These are phyloP conservation scores for Psilocybe sp. DNA, from an alignment of 768 basidiomycete genomes.

Conservation along the genomic window DNA sequence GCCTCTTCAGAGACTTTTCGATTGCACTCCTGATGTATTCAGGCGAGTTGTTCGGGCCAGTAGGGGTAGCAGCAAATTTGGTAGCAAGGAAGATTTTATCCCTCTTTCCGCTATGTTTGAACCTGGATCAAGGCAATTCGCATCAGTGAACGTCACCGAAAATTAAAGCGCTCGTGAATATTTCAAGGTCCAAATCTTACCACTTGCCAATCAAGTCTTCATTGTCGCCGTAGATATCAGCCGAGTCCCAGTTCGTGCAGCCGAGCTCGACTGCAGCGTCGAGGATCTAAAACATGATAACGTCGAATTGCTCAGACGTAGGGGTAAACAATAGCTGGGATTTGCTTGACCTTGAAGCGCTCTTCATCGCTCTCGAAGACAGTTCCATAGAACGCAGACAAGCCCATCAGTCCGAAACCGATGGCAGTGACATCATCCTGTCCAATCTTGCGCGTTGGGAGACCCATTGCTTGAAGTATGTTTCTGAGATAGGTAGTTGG, in stretches of 20 bases:
- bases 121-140: constrained; percentile 26
- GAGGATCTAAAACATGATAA: constrained; percentile 27
- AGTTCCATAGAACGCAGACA: constrained; percentile 46
- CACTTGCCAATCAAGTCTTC: constrained; percentile 43
- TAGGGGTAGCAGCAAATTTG: constrained; percentile 33
- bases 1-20: constrained; percentile 35
- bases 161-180: not conserved
- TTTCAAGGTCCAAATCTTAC: too few relatives aligned
- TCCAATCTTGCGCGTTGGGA: constrained; percentile 39
- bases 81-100: constrained; percentile 60
- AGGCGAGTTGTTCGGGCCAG: constrained; percentile 24
- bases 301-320: not conserved
- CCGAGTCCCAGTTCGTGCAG: constrained; percentile 44
- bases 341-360: constrained; percentile 43
- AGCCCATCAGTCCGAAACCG: constrained; percentile 62
- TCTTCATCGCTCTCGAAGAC: constrained; percentile 46
- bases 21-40: constrained; percentile 36
- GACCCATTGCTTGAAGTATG: constrained; percentile 5
- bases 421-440: constrained; percentile 44
- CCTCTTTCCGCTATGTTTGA: constrained; percentile 49
- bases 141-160: too few relatives aligned
- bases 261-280: constrained; percentile 39
- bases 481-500: too few relatives aligned
- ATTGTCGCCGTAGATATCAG: constrained; percentile 40
- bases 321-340: not conserved